Conservation (phyloP, 495 filamentous ascomycete genomes). For the Tuber calosporum region DNA sequence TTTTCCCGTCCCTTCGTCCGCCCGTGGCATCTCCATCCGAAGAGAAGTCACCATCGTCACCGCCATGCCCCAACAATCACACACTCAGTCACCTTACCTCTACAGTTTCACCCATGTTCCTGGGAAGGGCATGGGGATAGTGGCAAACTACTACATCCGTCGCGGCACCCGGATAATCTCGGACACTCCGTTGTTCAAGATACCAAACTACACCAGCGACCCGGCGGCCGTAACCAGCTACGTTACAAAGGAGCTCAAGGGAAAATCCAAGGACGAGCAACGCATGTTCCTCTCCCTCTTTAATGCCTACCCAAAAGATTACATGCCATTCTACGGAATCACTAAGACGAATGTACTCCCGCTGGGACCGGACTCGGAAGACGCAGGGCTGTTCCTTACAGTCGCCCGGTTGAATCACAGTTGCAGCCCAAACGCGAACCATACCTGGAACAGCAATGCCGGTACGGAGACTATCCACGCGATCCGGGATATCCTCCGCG, state of each 20-base stretch:
- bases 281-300: constrained; percentile 45
- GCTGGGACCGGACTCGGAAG: constrained; percentile 38
- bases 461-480: constrained; percentile 44
- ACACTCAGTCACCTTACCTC: constrained; percentile 16
- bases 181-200: constrained; percentile 45
- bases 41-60: neutral
- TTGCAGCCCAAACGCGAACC: constrained; percentile 46
- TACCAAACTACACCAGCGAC: constrained; percentile 32
- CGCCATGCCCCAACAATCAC: neutral
- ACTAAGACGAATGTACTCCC: constrained; percentile 45
- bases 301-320: constrained; percentile 45
- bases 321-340: constrained; percentile 43
- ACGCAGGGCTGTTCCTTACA: constrained; percentile 43
- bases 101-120: constrained; percentile 43
- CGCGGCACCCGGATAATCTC: constrained; percentile 45
- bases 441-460: constrained; percentile 44
- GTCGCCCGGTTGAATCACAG: constrained; percentile 46
- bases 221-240: constrained; percentile 28
- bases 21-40: neutral
- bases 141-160: constrained; percentile 43
- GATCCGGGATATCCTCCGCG: constrained; percentile 43
- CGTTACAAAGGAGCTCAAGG: constrained; percentile 41
- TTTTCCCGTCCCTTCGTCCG: neutral
- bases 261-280: constrained; percentile 43
- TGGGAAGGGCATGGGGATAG: constrained; percentile 44